Base-by-base conservation (phyloP, 192 early-diverging fungal genomes). In the Chytriomyces confervae region DNA sequence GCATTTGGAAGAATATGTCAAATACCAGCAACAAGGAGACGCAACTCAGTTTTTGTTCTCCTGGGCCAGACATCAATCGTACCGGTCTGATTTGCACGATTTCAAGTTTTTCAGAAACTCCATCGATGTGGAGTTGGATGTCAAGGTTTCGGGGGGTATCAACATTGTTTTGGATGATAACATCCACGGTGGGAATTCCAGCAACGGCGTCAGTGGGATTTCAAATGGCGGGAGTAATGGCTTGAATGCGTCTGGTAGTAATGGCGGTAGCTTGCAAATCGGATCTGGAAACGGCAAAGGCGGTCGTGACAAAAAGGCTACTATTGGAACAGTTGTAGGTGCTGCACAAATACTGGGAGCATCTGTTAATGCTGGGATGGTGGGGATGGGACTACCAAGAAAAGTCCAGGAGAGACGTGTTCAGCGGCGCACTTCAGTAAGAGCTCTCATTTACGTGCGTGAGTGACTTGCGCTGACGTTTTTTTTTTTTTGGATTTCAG, bases 61-160 rank as follows among this genome's bases (percentile, higher is more conserved):
- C 64, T 91, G 88, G 87, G 50, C 84, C 11, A 78, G 81, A 18
- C 86, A 90, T 50, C 90, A 87, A 75, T 66, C 83, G 45, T 77
- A 72, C 67, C 80, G 85, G 13, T 69, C 82, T 43, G 85, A 89
- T 57, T 63, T 90, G 69, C 86, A 86, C 69, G 89, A 91, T 66
- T 90, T 91, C 76, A 72, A 78, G 75, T 85, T 79, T 67, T 91
- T 91, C 69, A 72, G 82, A 23, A 78, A 84, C 53, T 64, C 72
- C 43, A 87, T 91, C 68, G 89, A 91, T 69, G 89, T 91, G 44
- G 80, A 84, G 75, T 68, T 90, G 50, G 89, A 91, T 82, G 82
- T 83, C 23, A 88, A 85, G 76, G 86, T 89, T 63, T 65, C 63
- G n/a, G 80, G 83, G 8, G 48, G 20, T 13, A 84, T 84, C 70